These are phyloP conservation scores for Cercospora nicotianae DNA, from an alignment of 2,329 filamentous ascomycete species.

Conservation along the genomic window DNA sequence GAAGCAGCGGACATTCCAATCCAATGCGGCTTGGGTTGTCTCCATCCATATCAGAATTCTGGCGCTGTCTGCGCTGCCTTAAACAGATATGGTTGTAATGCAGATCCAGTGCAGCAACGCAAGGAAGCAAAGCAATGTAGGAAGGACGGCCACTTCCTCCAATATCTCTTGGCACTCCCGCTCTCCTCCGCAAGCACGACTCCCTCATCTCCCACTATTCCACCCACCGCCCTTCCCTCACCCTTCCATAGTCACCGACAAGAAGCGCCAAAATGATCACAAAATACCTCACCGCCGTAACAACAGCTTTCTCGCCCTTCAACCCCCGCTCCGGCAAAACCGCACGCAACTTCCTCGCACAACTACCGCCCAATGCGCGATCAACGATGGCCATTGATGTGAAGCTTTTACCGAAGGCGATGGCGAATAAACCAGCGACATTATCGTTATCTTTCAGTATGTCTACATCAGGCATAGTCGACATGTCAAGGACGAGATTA, in stretches of 20 bases:
- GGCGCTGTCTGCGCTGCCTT: too few relatives aligned
- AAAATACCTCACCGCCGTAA: conserved; percentile 80
- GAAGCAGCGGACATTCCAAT: neutral
- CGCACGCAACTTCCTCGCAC: conserved; percentile 82
- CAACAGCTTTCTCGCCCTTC: conserved; percentile 91
- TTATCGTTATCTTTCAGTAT: conserved; percentile 84
- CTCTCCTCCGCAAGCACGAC: neutral
- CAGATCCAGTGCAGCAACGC: neutral
- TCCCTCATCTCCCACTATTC: neutral
- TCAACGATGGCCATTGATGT: conserved; percentile 74
- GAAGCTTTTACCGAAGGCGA: conserved; percentile 67
- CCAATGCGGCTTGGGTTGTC: neutral
- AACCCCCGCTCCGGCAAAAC: conserved; percentile 69
- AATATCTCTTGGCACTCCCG: conserved; percentile 7
- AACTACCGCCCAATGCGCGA: conserved; percentile 78
- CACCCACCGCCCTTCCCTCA: neutral
- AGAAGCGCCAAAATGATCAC: conserved; percentile 66
- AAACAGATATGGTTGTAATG: neutral
- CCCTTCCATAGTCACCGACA: neutral
- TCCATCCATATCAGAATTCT: too few relatives aligned
- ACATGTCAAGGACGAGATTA: too few relatives aligned
- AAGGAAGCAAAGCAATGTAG: neutral
- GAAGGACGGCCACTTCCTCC: neutral
- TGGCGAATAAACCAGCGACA: conserved; percentile 65
- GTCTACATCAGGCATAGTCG: conserved; percentile 26